A percentile compares a stretch with the other conserved stretches of the same genome.
Conservation (phyloP, 495 filamentous ascomycete species). For the Halenospora varia region DNA sequence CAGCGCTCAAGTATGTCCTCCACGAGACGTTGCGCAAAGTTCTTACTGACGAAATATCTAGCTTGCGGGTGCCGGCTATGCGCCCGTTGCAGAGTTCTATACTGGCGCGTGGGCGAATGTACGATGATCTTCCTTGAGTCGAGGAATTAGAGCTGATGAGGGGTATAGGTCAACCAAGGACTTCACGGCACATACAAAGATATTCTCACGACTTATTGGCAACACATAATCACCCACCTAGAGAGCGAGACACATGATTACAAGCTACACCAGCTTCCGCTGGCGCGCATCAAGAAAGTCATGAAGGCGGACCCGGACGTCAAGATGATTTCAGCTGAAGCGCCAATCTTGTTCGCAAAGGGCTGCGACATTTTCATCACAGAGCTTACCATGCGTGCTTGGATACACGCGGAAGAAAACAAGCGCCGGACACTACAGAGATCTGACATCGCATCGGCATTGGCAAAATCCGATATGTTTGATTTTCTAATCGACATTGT, state of each 20-base stretch:
- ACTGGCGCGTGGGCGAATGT: conserved; percentile 95
- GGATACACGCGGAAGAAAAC: conserved; percentile 99
- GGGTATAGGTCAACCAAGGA: conserved; percentile 82
- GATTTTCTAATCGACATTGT: conserved; percentile 99
- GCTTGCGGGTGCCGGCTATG: conserved; percentile 74
- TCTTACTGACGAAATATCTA: conserved; percentile 27
- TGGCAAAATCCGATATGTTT: conserved; percentile 99
- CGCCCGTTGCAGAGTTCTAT: conserved; percentile 81
- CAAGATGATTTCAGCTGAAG: conserved; percentile 99
- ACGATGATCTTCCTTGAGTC: conserved; percentile 24
- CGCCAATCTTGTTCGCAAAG: conserved; percentile 96
- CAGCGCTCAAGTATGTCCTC: conserved; percentile 65
- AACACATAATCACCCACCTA: conserved; percentile 91
- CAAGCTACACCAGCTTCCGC: conserved; percentile 91
- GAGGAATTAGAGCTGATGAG: conserved; percentile 10
- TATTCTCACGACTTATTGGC: conserved; percentile 97
- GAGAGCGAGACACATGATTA: conserved; percentile 96
- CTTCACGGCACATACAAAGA: conserved; percentile 90
- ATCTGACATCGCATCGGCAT: conserved; percentile 90
- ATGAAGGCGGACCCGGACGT: conserved; percentile 99
- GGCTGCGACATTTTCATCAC: conserved; percentile 99
- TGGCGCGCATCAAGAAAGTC: conserved; percentile 98
- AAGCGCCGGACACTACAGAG: conserved; percentile 93
- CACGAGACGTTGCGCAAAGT: background rate
- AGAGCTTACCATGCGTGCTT: conserved; percentile 98